A percentile compares a stretch with the other conserved stretches of the same genome.
Evolutionary conservation across 2,329 filamentous ascomycete species (phyloP).

Genomic region (Didymosphaeria variabile): DNA sequence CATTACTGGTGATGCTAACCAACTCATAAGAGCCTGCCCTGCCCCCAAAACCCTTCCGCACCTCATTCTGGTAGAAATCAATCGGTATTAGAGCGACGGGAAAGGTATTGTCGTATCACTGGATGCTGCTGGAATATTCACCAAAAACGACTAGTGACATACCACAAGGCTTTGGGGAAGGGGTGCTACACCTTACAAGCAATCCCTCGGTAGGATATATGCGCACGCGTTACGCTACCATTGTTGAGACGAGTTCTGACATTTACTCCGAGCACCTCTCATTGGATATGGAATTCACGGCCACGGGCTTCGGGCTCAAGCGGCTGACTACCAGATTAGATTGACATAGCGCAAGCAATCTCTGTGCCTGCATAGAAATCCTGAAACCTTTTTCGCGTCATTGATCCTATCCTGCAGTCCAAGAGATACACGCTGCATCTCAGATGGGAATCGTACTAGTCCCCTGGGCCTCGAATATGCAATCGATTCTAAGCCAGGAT

Average conservation of each 20-base stretch:
- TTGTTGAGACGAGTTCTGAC: neutral
- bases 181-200: neutral
- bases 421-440: neutral
- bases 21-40: neutral
- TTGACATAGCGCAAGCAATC: neutral
- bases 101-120: no score
- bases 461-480: no score
- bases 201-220: neutral
- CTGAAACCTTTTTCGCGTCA: neutral
- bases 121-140: neutral
- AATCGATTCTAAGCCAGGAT: no score
- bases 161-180: neutral
- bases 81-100: neutral
- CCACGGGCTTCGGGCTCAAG: neutral
- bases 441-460: neutral
- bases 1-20: neutral
- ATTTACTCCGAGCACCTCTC: neutral
- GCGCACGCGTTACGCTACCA: neutral
- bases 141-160: neutral
- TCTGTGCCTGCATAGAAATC: neutral
- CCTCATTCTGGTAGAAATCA: neutral
- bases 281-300: neutral
- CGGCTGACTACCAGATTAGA: neutral
- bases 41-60: neutral
- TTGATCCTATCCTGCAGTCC: neutral